phyloP scores from a whole-genome alignment of 768 basidiomycete species.

The Hericium coralloides region DNA sequence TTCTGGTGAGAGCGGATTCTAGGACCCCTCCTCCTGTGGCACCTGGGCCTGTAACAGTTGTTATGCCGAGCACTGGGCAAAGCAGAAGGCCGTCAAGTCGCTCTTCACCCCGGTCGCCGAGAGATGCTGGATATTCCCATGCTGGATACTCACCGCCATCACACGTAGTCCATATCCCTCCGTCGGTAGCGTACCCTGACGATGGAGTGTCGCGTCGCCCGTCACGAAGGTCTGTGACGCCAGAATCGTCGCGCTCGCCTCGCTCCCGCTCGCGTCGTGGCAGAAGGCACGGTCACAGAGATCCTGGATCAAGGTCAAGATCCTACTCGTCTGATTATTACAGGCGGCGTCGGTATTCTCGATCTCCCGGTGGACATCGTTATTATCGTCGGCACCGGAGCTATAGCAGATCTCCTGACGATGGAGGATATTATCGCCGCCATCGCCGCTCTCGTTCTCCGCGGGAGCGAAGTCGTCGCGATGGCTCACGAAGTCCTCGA shows the following conservation, averaged over 20 bases:
- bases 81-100: too few relatives aligned
- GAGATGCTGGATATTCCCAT: too few relatives aligned
- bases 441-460: background rate
- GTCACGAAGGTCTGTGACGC: conserved; percentile 1
- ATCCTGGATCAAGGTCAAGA: background rate
- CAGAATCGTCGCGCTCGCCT: background rate
- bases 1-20: too few relatives aligned
- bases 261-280: background rate
- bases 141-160: too few relatives aligned
- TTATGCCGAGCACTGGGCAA: too few relatives aligned
- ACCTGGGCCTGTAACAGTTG: too few relatives aligned
- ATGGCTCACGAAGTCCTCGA: background rate
- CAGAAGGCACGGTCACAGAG: background rate
- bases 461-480: background rate
- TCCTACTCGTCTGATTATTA: background rate
- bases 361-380: background rate
- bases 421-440: background rate
- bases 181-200: background rate
- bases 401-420: background rate
- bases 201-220: background rate
- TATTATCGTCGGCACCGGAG: background rate
- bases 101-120: too few relatives aligned
- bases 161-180: background rate
- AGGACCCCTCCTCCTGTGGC: too few relatives aligned
- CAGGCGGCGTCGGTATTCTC: background rate